Conservation (phyloP, 768 basidiomycete species). For the Galerina marginata region DNA sequence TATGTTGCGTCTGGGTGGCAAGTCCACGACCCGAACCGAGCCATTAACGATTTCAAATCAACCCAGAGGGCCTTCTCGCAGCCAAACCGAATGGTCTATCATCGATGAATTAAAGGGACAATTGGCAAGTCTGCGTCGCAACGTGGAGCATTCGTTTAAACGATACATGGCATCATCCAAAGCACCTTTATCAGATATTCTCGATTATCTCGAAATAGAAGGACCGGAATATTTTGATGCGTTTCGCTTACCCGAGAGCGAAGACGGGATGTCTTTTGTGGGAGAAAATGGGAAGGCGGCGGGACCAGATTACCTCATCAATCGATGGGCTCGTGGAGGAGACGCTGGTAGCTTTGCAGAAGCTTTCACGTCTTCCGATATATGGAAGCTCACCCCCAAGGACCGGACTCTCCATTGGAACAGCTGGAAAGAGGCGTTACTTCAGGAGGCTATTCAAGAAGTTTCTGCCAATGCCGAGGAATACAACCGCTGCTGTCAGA, state of each 20-base stretch:
- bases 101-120: constrained; percentile 44
- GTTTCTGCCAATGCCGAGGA: constrained; percentile 1
- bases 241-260: constrained; percentile 43
- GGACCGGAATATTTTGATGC: constrained; percentile 46
- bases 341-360: constrained; percentile 50
- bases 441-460: constrained; percentile 3
- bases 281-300: constrained; percentile 44
- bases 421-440: constrained; percentile 7
- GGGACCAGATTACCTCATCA: constrained; percentile 45
- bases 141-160: background rate
- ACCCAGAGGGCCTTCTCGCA: constrained; percentile 14
- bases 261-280: constrained; percentile 52
- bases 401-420: background rate
- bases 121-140: constrained; percentile 7
- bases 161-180: constrained; percentile 32
- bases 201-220: constrained; percentile 58
- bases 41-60: constrained; percentile 51
- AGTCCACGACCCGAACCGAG: constrained; percentile 53
- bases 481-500: constrained; percentile 11
- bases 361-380: background rate
- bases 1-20: constrained; percentile 67
- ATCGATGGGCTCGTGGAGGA: constrained; percentile 50
- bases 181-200: background rate
- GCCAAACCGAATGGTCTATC: constrained; percentile 23
- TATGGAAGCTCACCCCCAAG: constrained; percentile 20